Percentiles rank a stretch among this genome's conserved stretches.
phyloP scores from a whole-genome alignment of 2,329 filamentous ascomycete species.

The Talaromyces amestolkiae region DNA sequence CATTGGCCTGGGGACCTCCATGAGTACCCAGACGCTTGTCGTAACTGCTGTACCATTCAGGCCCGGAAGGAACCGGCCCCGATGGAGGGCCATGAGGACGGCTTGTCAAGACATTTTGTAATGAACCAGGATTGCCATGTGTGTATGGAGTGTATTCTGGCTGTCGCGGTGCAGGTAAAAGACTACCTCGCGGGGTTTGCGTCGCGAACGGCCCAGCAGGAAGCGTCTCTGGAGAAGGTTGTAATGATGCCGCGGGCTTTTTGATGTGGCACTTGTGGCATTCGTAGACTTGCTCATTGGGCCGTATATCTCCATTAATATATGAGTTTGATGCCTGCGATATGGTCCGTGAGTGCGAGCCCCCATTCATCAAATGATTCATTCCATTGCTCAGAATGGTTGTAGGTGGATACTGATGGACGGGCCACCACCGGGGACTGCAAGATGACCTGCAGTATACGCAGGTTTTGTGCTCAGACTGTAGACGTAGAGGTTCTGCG shows the following conservation, averaged over 20 bases:
- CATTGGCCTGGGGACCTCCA: conserved; percentile 19
- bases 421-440: conserved; percentile 61
- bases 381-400: conserved; percentile 44
- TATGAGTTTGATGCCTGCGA: conserved; percentile 25
- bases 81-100: conserved; percentile 27
- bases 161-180: conserved; percentile 34
- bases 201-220: conserved; percentile 6
- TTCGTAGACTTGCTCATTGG: conserved; percentile 45
- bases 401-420: conserved; percentile 51
- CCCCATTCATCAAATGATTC: conserved; percentile 34
- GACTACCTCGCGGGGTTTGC: conserved; percentile 26
- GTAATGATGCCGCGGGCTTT: conserved; percentile 32
- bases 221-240: conserved; percentile 30
- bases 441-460: conserved; percentile 40
- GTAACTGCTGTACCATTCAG: conserved; percentile 18
- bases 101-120: conserved; percentile 27
- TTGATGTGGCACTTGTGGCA: conserved; percentile 70
- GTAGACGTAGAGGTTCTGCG: conserved; percentile 22
- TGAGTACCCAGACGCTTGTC: conserved; percentile 13
- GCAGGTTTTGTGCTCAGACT: conserved; percentile 35
- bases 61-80: conserved; percentile 29
- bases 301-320: conserved; percentile 29
- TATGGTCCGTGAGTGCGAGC: conserved; percentile 25
- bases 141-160: conserved; percentile 33
- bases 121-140: conserved; percentile 31